These are phyloP conservation scores for Citrus trifoliata DNA, from an alignment of 345 rosid genomes.

Conservation along the genomic window DNA sequence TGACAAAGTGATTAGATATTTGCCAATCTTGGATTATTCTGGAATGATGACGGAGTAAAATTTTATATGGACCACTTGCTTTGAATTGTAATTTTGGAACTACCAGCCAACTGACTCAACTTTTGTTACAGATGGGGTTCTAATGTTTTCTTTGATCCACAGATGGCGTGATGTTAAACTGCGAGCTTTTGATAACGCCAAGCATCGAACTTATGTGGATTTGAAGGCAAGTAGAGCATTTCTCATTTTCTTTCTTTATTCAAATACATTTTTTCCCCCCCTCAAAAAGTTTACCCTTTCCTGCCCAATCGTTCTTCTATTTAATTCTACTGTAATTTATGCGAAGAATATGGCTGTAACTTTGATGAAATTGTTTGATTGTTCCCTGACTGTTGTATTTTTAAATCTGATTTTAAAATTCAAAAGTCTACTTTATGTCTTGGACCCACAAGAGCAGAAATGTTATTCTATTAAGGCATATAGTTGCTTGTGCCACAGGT, in stretches of 20 bases:
- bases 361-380: neutral
- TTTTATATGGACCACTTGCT: slow-evolving; percentile 6
- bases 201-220: slow-evolving; percentile 96
- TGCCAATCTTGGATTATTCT: neutral
- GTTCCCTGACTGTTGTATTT: neutral
- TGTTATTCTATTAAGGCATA: slow-evolving; percentile 10
- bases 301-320: neutral
- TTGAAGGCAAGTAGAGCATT: slow-evolving; percentile 54
- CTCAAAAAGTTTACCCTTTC: neutral
- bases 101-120: neutral
- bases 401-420: neutral
- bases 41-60: neutral
- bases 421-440: slow-evolving; percentile 3
- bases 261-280: too few relatives aligned
- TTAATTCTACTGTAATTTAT: neutral
- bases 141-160: slow-evolving; percentile 12
- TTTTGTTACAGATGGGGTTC: neutral
- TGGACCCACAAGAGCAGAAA: slow-evolving; percentile 19
- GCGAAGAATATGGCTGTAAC: neutral
- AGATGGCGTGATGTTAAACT: slow-evolving; percentile 99
- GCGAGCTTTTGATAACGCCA: slow-evolving; percentile 85
- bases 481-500: slow-evolving; percentile 40
- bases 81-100: slow-evolving; percentile 9
- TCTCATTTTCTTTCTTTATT: neutral
- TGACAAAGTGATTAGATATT: neutral